Conservation (phyloP, 1,284 basidiomycete species). For the Marasmius sp. region DNA sequence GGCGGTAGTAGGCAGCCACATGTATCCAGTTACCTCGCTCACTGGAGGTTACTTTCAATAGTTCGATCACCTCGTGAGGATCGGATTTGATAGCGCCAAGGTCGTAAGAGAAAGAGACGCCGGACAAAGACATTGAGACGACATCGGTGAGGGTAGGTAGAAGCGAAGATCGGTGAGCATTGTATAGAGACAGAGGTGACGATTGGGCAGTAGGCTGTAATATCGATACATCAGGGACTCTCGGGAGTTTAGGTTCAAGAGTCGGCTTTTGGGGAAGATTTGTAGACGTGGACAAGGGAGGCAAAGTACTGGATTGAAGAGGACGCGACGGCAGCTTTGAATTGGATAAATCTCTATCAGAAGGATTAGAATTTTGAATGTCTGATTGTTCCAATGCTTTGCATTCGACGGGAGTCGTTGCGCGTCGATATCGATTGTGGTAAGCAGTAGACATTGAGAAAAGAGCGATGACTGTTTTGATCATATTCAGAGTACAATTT, state of each 20-base stretch:
- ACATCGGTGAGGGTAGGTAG: conserved; percentile 23
- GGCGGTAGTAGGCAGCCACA: conserved; percentile 51
- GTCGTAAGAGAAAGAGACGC: conserved; percentile 40
- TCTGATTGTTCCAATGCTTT: not conserved
- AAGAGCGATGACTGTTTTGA: too few species aligned
- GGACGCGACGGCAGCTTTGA: not conserved
- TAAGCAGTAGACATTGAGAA: too few species aligned
- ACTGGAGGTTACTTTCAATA: conserved; percentile 40
- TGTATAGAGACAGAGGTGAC: conserved; percentile 4
- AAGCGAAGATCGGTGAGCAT: conserved; percentile 23
- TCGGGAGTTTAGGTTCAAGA: not conserved
- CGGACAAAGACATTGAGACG: conserved; percentile 34
- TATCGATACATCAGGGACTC: not conserved
- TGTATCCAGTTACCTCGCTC: conserved; percentile 56
- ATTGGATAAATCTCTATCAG: not conserved
- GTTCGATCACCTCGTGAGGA: conserved; percentile 41
- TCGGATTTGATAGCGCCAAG: conserved; percentile 42
- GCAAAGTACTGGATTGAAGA: not conserved
- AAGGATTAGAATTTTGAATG: not conserved
- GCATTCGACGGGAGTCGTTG: too few species aligned
- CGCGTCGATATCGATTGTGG: too few species aligned
- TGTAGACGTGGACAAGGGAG: not conserved
- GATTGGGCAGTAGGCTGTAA: not conserved
- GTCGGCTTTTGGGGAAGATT: not conserved
- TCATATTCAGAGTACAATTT: too few species aligned